Evolutionary conservation across 495 filamentous ascomycete species (phyloP).

Genomic region (Trichoderma gamsii): DNA sequence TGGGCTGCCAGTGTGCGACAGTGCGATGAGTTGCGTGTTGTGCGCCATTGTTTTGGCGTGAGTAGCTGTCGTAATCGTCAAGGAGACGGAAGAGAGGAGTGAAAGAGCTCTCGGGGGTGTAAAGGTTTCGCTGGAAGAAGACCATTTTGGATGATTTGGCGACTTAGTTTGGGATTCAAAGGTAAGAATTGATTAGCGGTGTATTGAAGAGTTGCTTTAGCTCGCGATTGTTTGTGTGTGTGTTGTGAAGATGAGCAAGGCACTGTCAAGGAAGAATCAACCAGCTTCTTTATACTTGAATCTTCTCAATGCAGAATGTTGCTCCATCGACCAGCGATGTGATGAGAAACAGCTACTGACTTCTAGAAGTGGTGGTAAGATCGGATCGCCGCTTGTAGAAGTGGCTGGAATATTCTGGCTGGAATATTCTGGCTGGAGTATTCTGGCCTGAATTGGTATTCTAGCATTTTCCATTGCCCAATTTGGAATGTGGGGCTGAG

Average conservation of each 20-base stretch:
- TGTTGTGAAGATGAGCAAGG: neutral
- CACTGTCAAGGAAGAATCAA: neutral
- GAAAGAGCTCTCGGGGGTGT: slow-evolving; percentile 38
- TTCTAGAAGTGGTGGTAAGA: neutral
- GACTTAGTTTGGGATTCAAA: neutral
- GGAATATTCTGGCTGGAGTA: too few relatives aligned
- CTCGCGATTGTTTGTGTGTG: neutral
- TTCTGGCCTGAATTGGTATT: too few relatives aligned
- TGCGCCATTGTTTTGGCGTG: slow-evolving; percentile 27
- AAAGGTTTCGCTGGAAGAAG: slow-evolving; percentile 22
- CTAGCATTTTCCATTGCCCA: neutral
- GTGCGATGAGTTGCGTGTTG: slow-evolving; percentile 25
- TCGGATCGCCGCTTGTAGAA: too few relatives aligned
- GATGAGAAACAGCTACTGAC: neutral
- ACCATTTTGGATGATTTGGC: slow-evolving; percentile 21
- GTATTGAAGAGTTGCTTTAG: neutral
- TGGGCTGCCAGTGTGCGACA: slow-evolving; percentile 50
- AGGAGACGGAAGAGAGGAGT: slow-evolving; percentile 62
- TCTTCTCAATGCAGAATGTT: neutral
- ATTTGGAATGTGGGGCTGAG: neutral
- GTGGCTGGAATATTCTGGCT: too few relatives aligned
- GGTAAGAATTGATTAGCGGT: too few relatives aligned
- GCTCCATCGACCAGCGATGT: neutral
- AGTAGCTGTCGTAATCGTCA: slow-evolving; percentile 58
- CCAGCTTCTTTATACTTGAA: neutral